Base-by-base conservation (phyloP, 2,329 filamentous ascomycete genomes). In the Aspergillus phoenicis region DNA sequence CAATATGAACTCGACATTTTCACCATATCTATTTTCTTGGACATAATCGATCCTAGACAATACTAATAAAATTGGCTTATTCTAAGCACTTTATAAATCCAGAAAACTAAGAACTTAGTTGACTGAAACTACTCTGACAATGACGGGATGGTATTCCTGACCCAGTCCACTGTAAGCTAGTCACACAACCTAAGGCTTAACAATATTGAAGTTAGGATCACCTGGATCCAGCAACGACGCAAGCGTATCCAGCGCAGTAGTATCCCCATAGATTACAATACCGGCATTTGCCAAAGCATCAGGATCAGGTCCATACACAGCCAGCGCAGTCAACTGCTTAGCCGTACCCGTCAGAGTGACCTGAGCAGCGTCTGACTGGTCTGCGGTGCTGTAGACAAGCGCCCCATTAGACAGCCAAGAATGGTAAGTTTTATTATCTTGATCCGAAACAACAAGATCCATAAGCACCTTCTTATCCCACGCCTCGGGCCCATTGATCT, bases 201-300 rank as follows among this genome's bases (percentile, higher is more conserved):
- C 61, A 3, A 60, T 61, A 15, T 47, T 57, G 52, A 62, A 60
- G n/a, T 48, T 43, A 10, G 61, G 61, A 36, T 62, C 57, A 11
- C 41, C 41, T 8, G 58, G 38, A 8, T 57, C 53, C 6, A 62
- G 11, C 13, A 62, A 22, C 1, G 49, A 58, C 8, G 49, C 20
- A 13, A 62, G 24, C 1, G 49, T 58, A 7, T 54, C 33, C 8
- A 57, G 39, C 1, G 43, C 49, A 28, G 2, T 24, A 5, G 15
- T 8, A 45, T 45, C 33, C 1, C 41, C 58, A 22, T 55, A 58
- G n/a, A 62, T 52, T 22, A 49, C 20, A 8, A 47, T 41, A 4
- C 58, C 48, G 5, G 20, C 58, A 8, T 49, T 52, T 36, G 13
- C 48, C 48, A 55, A 36, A 33, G 48, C 55, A 20, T 24, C 8